Evolutionary conservation across 148 eudicot genomes (phyloP).

Genomic region (Persicaria maculosa): DNA sequence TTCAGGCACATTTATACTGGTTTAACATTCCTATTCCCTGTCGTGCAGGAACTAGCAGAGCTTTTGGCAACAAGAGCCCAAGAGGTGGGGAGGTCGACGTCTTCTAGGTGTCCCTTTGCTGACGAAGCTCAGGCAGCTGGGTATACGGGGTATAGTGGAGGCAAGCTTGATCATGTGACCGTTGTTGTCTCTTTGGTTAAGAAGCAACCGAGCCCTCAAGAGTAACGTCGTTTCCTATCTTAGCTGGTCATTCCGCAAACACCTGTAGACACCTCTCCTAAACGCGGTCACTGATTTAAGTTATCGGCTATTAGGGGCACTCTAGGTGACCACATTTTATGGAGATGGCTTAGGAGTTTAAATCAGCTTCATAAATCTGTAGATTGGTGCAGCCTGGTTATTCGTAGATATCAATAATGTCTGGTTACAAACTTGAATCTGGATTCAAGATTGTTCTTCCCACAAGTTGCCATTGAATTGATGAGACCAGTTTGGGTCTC

Average conservation of each 20-base stretch:
- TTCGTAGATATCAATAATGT: no score
- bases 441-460: background rate
- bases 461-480: background rate
- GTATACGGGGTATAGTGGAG: conserved; percentile 44
- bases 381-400: background rate
- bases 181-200: conserved; percentile 58
- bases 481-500: background rate
- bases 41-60: conserved; percentile 58
- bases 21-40: background rate
- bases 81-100: conserved; percentile 51
- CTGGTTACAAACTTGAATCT: no score
- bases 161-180: conserved; percentile 63
- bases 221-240: background rate
- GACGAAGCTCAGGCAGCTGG: conserved; percentile 81
- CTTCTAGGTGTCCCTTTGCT: conserved; percentile 62
- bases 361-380: background rate
- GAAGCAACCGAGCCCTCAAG: conserved; percentile 9
- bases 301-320: no score
- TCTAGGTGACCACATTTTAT: no score
- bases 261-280: background rate
- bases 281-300: background rate
- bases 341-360: background rate
- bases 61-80: conserved; percentile 51
- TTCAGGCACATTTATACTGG: no score
- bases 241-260: background rate